A percentile compares a stretch with the other conserved stretches of the same genome.
phyloP scores from a whole-genome alignment of 2,329 filamentous ascomycete genomes.

The Penicillium sp. region DNA sequence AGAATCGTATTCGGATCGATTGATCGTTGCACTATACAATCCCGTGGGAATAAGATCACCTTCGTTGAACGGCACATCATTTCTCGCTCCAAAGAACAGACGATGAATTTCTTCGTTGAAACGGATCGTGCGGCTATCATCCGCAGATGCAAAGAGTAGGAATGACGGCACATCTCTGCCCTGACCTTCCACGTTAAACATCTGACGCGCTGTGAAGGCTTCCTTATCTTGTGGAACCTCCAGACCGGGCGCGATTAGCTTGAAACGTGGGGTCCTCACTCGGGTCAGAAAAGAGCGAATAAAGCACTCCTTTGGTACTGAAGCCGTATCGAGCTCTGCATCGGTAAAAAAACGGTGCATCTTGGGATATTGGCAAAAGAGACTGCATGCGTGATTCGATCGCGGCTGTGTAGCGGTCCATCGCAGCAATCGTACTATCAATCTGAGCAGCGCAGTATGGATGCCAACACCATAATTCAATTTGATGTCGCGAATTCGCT shows the following conservation, averaged over 20 bases:
- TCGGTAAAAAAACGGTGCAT: background rate
- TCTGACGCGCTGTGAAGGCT: background rate
- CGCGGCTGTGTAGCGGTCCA: background rate
- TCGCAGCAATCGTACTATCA: background rate
- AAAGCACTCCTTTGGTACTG: background rate
- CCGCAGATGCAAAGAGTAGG: background rate
- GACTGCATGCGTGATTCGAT: background rate
- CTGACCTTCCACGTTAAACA: background rate
- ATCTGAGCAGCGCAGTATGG: background rate
- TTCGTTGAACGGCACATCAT: background rate
- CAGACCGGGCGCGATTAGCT: background rate
- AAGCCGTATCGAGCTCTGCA: background rate
- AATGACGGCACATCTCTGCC: background rate
- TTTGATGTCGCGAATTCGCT: background rate
- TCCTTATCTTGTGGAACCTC: background rate
- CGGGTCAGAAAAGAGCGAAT: background rate
- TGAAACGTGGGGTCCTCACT: background rate
- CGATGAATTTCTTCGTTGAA: background rate
- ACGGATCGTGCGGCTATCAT: background rate
- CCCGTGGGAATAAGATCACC: background rate
- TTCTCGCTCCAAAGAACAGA: background rate
- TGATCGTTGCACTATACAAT: background rate
- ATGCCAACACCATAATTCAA: background rate
- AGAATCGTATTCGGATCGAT: background rate
- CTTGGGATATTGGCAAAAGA: background rate